These are phyloP conservation scores for Lizonia empirigonia DNA, from an alignment of 2,329 filamentous ascomycete species.

Conservation along the genomic window DNA sequence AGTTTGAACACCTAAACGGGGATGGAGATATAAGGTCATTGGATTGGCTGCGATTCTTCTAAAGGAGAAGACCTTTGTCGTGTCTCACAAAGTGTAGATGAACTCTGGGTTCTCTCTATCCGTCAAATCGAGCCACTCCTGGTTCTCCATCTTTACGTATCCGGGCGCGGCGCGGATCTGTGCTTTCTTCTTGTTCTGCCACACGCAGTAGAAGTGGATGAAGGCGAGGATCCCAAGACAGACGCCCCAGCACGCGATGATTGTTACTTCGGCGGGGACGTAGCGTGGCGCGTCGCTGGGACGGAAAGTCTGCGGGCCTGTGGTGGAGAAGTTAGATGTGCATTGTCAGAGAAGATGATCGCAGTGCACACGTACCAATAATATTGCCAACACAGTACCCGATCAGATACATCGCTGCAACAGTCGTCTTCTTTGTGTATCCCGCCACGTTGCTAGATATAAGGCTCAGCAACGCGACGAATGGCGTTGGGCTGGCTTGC, in stretches of 20 bases:
- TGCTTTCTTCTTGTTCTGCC: constrained; percentile 66
- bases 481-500: constrained; percentile 63
- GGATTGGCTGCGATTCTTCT: too few species aligned
- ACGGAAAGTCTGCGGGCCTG: constrained; percentile 52
- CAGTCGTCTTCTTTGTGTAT: constrained; percentile 65
- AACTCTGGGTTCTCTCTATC: constrained; percentile 70
- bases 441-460: constrained; percentile 67
- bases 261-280: constrained; percentile 66
- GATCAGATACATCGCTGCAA: constrained; percentile 57
- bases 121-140: constrained; percentile 71
- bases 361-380: constrained; percentile 30
- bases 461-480: constrained; percentile 67
- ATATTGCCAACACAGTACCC: constrained; percentile 51
- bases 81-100: constrained; percentile 64
- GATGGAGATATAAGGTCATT: too few species aligned
- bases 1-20: not conserved
- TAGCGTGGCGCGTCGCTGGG: constrained; percentile 55
- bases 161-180: constrained; percentile 57
- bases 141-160: constrained; percentile 68
- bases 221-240: constrained; percentile 62
- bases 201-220: constrained; percentile 66
- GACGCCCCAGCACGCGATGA: constrained; percentile 64
- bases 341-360: not conserved
- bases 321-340: constrained; percentile 22
- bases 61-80: too few species aligned